A percentile compares a stretch with the other conserved stretches of the same genome.
Evolutionary conservation across 2,329 filamentous ascomycete genomes (phyloP).

Genomic region (Penicillium capsulatum): DNA sequence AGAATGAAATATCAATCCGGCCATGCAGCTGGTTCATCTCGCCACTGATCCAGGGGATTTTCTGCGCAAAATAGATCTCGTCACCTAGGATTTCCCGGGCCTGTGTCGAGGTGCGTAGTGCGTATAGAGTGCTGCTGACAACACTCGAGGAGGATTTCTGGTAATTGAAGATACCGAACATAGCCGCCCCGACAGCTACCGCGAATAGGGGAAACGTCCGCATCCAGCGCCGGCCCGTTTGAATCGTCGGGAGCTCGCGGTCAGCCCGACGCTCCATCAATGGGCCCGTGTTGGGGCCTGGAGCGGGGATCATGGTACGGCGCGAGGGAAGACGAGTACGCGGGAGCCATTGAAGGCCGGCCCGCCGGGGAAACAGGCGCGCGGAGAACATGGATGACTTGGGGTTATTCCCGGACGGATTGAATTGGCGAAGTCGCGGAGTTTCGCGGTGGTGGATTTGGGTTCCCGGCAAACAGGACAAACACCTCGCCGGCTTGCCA

Average conservation of each 20-base stretch:
- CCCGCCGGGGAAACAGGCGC: conserved; percentile 14
- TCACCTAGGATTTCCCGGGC: conserved; percentile 80
- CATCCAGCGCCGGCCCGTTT: conserved; percentile 57
- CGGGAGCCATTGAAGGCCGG: conserved; percentile 11
- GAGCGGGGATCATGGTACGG: conserved; percentile 49
- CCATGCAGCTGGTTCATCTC: conserved; percentile 94
- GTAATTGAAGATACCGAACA: conserved; percentile 97
- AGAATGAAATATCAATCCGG: conserved; percentile 78
- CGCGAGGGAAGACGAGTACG: conserved; percentile 19
- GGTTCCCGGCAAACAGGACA: conserved; percentile 25
- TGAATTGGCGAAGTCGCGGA: conserved; percentile 3
- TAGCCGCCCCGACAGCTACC: conserved; percentile 63
- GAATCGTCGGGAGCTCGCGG: conserved; percentile 49
- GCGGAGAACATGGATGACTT: conserved; percentile 16
- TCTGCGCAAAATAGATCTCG: conserved; percentile 73
- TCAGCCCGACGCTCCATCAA: conserved; percentile 51
- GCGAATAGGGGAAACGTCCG: conserved; percentile 78
- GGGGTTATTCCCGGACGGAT: no score
- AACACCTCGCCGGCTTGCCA: conserved; percentile 13
- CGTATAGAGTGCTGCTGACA: conserved; percentile 85
- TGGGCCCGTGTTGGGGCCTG: conserved; percentile 48
- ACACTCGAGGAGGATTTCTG: conserved; percentile 86
- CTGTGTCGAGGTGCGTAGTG: conserved; percentile 71
- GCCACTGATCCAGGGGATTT: conserved; percentile 78
- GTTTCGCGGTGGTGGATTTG: conserved; percentile 6